Evolutionary conservation across 306 rosid species (phyloP), one percentile per base, ranked within the genome.

Genomic region (Corylus americana): DNA sequence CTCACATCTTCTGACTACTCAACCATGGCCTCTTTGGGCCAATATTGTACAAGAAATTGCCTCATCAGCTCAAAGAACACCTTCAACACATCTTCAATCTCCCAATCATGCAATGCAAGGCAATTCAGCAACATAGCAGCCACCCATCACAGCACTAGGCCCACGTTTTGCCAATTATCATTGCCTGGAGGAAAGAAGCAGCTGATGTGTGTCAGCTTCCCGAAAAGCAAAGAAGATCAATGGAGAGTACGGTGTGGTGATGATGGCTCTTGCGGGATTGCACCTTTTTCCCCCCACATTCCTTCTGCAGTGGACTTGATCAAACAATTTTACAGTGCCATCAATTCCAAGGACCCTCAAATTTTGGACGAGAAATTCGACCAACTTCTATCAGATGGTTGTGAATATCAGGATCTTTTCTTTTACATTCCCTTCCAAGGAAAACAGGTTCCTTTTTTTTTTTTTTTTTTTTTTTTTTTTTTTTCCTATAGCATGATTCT

Each of bases 381-480:
- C 45, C 77, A 81, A n/a, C 79, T 91, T n/a, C 66, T 91, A 5
- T 74, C 84, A 0, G 47, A 80, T 27, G 25, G 82, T 1, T 85
- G 85, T 69, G 82, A 70, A n/a, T 85, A 76, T 72, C 75, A 79
- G 39, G 91, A 91, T 48, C 69, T 84, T 76, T 75, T 85, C 61
- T 85, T 85, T 76, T 90, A 81, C 68, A 59, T 29, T 48, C 83
- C 85, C 57, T 78, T 48, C 8, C 44, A 71, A 61, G 83, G 83
- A 47, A 80, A 77, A 78, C 67, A 83, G 85, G 85, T 81, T 63
- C 29, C 35, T 4, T 57, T 17, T 20, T 48, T 48, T 48, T n/a
- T 18, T 27, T 37, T 25, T 45, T 18, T 49, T 4, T 57, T 17
- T 20, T 48, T 48, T 48, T n/a, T 18, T 27, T 37, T 25, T 45